Base-by-base conservation (phyloP, 1,284 basidiomycete genomes). In the Leccinum glutinopallens region DNA sequence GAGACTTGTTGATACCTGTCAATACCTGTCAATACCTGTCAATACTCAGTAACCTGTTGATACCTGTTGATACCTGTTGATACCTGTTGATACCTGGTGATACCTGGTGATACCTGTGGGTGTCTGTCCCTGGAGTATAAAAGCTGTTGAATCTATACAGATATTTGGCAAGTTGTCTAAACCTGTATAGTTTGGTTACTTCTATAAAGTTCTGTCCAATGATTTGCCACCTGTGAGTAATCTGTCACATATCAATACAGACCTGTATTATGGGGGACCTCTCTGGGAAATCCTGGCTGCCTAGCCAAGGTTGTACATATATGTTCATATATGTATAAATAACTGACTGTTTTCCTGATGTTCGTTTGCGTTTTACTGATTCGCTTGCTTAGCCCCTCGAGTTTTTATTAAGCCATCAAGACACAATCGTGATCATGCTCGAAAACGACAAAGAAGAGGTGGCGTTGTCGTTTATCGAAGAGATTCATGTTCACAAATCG, bases 171-270 rank as follows among this genome's bases (percentile, higher is more conserved):
- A 49, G 43, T 49, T 49, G 43, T 49, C 19, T 49, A 19, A 49
- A 49, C 43, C 43, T 49, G 19, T 49, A 19, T 19, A 49, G 17
- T 19, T 49, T 49, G 19, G 43, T 19, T 49, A 49, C 8, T 49
- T 49, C 43, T 49, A 49, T 49, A 49, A 49, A 49, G n/a, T 49
- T 49, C 43, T 49, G 43, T 46, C 43, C 19, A 46, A 46, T n/a
- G n/a, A 46, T 46, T 12, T 46, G 19, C 43, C n/a, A 46, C 19
- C n/a, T 46, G 43, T 46, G 9, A 46, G 43, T 46, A 46, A 46
- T 46, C 43, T 46, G 43, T 46, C 43, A 46, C 10, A 46, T 46
- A 19, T 46, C 19, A n/a, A 19, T 46, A 46, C n/a, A 46, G n/a
- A 46, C n/a, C 43, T 46, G 43, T 19, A 46, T 46, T 46, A 19